A percentile compares a stretch with the other conserved stretches of the same genome.
phyloP scores from a whole-genome alignment of 2,329 filamentous ascomycete species.

The Fusarium duplospermum region DNA sequence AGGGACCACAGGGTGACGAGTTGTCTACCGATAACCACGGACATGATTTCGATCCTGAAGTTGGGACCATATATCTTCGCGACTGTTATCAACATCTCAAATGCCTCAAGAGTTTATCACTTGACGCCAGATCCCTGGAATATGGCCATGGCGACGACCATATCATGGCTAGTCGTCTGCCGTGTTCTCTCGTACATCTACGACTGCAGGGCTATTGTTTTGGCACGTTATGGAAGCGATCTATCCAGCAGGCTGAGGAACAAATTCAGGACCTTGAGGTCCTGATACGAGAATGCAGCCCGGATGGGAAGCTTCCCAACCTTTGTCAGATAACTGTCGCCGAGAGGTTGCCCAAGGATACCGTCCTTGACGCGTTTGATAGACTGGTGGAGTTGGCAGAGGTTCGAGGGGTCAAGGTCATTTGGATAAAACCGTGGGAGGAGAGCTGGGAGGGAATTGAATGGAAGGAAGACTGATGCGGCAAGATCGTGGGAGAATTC shows the following conservation, averaged over 20 bases:
- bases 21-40: neutral
- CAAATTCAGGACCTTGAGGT: neutral
- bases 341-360: neutral
- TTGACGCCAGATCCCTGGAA: neutral
- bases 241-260: neutral
- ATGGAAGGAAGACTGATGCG: neutral
- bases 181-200: neutral
- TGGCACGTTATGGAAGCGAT: neutral
- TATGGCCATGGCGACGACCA: neutral
- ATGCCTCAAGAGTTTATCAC: neutral
- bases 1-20: neutral
- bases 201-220: neutral
- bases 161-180: neutral
- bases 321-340: neutral
- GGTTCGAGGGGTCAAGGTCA: neutral
- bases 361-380: neutral
- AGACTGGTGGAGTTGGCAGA: neutral
- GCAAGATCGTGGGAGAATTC: neutral
- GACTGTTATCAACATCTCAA: neutral
- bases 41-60: neutral
- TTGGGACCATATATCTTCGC: neutral
- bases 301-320: neutral
- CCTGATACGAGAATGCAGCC: neutral
- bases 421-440: neutral
- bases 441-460: neutral